Base-by-base conservation (phyloP, 2,329 filamentous ascomycete genomes). In the Dothistroma septosporum region DNA sequence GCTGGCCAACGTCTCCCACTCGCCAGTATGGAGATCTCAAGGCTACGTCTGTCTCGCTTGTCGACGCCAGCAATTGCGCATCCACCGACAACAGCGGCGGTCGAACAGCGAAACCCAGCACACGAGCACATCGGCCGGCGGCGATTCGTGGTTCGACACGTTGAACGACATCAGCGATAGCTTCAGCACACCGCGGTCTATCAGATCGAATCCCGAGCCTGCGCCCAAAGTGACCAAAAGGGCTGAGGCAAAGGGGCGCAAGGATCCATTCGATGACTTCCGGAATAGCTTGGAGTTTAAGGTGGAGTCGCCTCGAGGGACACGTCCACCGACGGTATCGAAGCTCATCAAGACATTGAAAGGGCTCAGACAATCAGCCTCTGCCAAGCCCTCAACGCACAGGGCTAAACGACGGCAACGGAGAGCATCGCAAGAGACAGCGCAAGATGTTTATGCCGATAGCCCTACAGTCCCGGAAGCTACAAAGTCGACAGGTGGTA, bases 161-260 rank as follows among this genome's bases (percentile, higher is more conserved):
- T 53, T 68, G 47, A 68, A 68, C 61, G 63, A 68, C 49, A 66
- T 66, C 53, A 66, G 49, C 58, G 63, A 66, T 14, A 41, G 46
- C 10, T 66, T 59, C 50, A 33, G 59, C 44, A 31, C 2, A 28
- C 28, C 44, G 32, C 31, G 33, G 48, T 19, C 28, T 44, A n/a
- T 24, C 44, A 58, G 44, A 50, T 53, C 31, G 28, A 53, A 52
- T 35, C 22, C 53, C 16, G 33, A 55, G 12, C 19, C 10, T 37
- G 44, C 41, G 33, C 37, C 44, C 37, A 48, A 24, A 28, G 32
- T 31, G 49, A 21, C 28, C 49, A 53, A 52, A 54, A 50, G 19
- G 16, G 35, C 10, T 55, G 46, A 53, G 47, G 33, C 21, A 22
- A 41, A 46, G 33, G 47, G 46, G 44, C 46, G 16, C 21, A 48